These are phyloP conservation scores for Neopestalotiopsis sp. DNA, from an alignment of 2,329 filamentous ascomycete genomes.

Conservation along the genomic window DNA sequence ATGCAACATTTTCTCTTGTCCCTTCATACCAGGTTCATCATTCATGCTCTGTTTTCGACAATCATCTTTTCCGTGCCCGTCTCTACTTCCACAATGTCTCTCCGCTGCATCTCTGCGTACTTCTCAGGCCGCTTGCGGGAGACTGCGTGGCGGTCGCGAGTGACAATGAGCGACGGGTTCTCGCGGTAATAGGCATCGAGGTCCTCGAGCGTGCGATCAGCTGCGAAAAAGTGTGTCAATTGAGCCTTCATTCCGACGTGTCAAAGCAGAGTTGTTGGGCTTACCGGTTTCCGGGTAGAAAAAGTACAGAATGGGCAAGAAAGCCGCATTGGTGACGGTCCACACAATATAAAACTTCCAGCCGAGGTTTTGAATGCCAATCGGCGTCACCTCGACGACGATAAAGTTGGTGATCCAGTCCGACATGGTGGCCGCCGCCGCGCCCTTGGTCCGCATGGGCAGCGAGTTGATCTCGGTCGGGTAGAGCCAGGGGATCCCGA, in stretches of 20 bases:
- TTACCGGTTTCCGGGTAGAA: slow-evolving; percentile 47
- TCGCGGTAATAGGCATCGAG: slow-evolving; percentile 13
- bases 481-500: slow-evolving; percentile 48
- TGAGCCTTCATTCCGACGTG: too few species aligned
- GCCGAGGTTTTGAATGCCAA: slow-evolving; percentile 44
- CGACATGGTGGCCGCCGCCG: slow-evolving; percentile 41
- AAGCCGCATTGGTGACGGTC: slow-evolving; percentile 48
- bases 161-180: not conserved
- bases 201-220: slow-evolving; percentile 30
- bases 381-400: slow-evolving; percentile 37
- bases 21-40: not conserved
- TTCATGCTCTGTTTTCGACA: not conserved
- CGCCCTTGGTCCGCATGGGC: slow-evolving; percentile 45
- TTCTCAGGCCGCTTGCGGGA: not conserved
- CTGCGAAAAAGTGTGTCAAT: slow-evolving; percentile 21
- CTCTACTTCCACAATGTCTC: slow-evolving; percentile 4
- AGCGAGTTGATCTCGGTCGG: slow-evolving; percentile 48
- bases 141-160: not conserved
- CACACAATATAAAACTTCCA: slow-evolving; percentile 59
- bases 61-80: not conserved
- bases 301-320: slow-evolving; percentile 49
- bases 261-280: not conserved
- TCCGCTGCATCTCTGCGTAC: slow-evolving; percentile 7
- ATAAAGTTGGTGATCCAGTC: slow-evolving; percentile 43
- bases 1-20: not conserved